These are phyloP conservation scores for Daucus carota DNA, from an alignment of 129 eudicot species.

Conservation along the genomic window DH1_v3.0 NC_030387.2:19572501-19573000, in stretches of 20 bases:
- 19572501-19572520: constrained; percentile 6
- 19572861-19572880: constrained; percentile 42
- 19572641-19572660: constrained; percentile 94
- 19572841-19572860: constrained; percentile 71
- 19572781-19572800: constrained; percentile 72
- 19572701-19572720: background rate
- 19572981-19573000: background rate
- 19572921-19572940: background rate
- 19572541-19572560: constrained; percentile 19
- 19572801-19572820: constrained; percentile 64
- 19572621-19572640: constrained; percentile 90
- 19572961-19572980: background rate
- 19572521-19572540: constrained; percentile 11
- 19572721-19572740: constrained; percentile 39
- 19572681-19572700: background rate
- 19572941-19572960: background rate
- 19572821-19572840: constrained; percentile 85
- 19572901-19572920: background rate
- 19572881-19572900: background rate
- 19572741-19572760: constrained; percentile 86
- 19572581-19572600: background rate
- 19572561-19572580: background rate
- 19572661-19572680: constrained; percentile 1
- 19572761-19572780: constrained; percentile 88
- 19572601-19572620: constrained; percentile 51